Base-by-base conservation (phyloP, 495 filamentous ascomycete species). In the Daldinia decipiens region DNA sequence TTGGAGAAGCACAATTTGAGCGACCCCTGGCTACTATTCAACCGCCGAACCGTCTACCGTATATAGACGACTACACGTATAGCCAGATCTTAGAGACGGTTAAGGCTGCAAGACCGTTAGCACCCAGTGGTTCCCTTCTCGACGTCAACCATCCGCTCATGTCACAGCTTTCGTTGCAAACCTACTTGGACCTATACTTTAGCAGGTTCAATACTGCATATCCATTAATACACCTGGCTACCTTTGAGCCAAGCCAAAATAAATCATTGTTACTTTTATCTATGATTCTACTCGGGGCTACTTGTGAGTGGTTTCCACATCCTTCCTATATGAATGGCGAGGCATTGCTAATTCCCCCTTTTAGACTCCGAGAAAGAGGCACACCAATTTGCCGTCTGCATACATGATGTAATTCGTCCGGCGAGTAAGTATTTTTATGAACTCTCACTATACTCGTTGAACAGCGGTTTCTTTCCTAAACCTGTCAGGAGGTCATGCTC, bases 181-280 rank as follows among this genome's bases (percentile, higher is more conserved):
- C 71, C 24, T 87, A 86, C 67, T 80, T 78, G 36, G 84, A 89
- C 62, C 74, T 88, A 27, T 88, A 83, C 73, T 88, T 88, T 61
- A 79, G 74, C 8, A 84, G 82, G 9, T 87, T 88, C 67, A 88
- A 89, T 70, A 76, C 79, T 0, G 78, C 82, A 32, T 88, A 88
- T 64, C 86, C 85, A 1, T 78, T 87, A 1, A 80, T 88, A 60
- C 83, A 88, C 62, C 79, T 80, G 60, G 73, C 82, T 5, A 86
- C 85, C 6, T 88, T 88, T 70, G 75, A 84, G 54, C 84, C 86
- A 8, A 76, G 74, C 38, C 70, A 68, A 17, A 77, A 81, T 11
- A 80, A 87, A 11, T 71, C 84, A 1, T 74, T 87, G 15, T 76
- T 87, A 15, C 77, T 88, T 1, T 78, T 81, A 1, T 79, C 84